A percentile compares a stretch with the other conserved stretches of the same genome.
Conservation (phyloP, 345 rosid genomes). For the Populus ilicifolia region DNA sequence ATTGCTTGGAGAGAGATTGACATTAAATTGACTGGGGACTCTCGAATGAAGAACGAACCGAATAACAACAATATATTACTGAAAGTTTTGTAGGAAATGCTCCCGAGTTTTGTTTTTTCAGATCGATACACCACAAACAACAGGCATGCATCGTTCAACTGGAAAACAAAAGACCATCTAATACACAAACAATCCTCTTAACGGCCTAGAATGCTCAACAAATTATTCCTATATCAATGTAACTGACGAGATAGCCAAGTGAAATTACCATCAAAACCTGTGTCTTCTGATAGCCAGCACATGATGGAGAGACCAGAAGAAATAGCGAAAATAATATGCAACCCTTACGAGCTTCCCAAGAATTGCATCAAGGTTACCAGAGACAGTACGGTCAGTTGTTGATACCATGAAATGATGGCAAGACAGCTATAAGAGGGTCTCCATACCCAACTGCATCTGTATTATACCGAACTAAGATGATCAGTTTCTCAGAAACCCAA, state of each 20-base stretch:
- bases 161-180: neutral
- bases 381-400: conserved; percentile 22
- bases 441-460: conserved; percentile 85
- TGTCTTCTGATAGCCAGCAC: conserved; percentile 4
- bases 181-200: neutral
- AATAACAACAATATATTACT: neutral
- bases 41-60: neutral
- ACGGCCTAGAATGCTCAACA: neutral
- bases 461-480: neutral
- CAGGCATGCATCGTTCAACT: neutral
- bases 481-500: neutral
- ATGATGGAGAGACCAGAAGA: neutral
- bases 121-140: neutral
- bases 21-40: neutral
- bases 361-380: neutral
- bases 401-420: conserved; percentile 77
- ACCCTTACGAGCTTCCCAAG: neutral
- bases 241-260: neutral
- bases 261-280: neutral
- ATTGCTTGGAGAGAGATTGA: neutral
- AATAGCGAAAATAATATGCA: neutral
- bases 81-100: neutral
- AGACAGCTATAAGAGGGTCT: conserved; percentile 78
- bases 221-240: neutral
- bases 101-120: neutral